Evolutionary conservation across 2,329 filamentous ascomycete genomes (phyloP).

Genomic region (Sporothrix dimorphospora): DNA sequence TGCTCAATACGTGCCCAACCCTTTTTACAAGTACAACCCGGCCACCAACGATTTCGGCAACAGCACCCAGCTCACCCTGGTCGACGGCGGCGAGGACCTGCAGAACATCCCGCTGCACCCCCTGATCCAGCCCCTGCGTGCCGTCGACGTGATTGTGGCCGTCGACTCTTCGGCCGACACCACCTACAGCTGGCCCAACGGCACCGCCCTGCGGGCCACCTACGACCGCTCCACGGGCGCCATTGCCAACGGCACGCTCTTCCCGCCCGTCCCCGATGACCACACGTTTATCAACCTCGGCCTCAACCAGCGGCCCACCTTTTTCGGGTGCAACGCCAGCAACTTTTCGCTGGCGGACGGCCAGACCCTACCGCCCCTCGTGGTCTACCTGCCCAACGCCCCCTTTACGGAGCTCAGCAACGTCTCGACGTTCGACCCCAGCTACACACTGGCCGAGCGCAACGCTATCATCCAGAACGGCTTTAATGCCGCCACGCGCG

Average conservation of each 20-base stretch:
- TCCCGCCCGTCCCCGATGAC: slow-evolving; percentile 61
- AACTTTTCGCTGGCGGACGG: slow-evolving; percentile 39
- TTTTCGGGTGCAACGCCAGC: slow-evolving; percentile 62
- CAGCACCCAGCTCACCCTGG: slow-evolving; percentile 48
- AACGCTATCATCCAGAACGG: slow-evolving; percentile 85
- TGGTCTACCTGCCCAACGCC: slow-evolving; percentile 77
- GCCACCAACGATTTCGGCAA: slow-evolving; percentile 44
- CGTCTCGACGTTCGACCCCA: slow-evolving; percentile 72
- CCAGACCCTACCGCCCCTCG: slow-evolving; percentile 37
- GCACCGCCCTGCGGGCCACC: slow-evolving; percentile 59
- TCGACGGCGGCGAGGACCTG: slow-evolving; percentile 54
- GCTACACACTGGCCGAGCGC: slow-evolving; percentile 67
- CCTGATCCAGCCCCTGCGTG: slow-evolving; percentile 53
- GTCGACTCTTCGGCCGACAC: slow-evolving; percentile 68
- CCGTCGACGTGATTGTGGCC: slow-evolving; percentile 66
- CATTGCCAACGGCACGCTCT: slow-evolving; percentile 57
- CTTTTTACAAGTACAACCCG: slow-evolving; percentile 57
- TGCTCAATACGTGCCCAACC: slow-evolving; percentile 62
- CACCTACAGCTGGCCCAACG: slow-evolving; percentile 60
- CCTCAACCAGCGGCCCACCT: slow-evolving; percentile 62
- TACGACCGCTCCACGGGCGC: slow-evolving; percentile 56
- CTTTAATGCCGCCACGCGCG: slow-evolving; percentile 80
- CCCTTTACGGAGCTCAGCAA: slow-evolving; percentile 80
- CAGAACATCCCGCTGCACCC: slow-evolving; percentile 59
- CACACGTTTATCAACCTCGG: slow-evolving; percentile 61